Evolutionary conservation across 2,329 filamentous ascomycete genomes (phyloP), one percentile per base, ranked within the genome.

Genomic region (Blastomyces silverae): DNA sequence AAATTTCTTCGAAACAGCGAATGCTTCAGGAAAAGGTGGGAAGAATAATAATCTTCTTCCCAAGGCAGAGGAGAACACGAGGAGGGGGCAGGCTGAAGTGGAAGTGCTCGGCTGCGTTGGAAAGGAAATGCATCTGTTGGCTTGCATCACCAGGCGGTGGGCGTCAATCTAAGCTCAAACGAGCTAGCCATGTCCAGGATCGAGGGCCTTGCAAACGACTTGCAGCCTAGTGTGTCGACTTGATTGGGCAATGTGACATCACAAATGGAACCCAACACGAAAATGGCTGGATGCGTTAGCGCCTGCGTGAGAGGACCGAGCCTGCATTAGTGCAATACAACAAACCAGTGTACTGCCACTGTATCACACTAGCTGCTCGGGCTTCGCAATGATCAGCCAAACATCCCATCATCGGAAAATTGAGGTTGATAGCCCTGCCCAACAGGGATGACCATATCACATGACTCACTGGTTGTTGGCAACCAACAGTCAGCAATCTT

Each of bases 381-480:
- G 42, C 56, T 22, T 58, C 37, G n/a, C 37, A 15, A 42, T 58
- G 15, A 22, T 58, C n/a, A 50, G 46, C 46, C 46, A 50, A 50
- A 22, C 46, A 50, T 50, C 46, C 46, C 15, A 20, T 46, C 17
- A 46, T 3, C 15, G 44, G n/a, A 22, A 50, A 22, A 20, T 57
- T 39, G n/a, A 5, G 25, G 7, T 37, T 37, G 34, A 39, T 17
- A 25, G 39, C 20, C 8, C 17, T 10, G 37, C 3, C 37, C 13
- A 44, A 20, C 20, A 7, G 22, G 22, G 11, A 25, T 15, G 20
- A 28, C 5, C 7, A 39, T 44, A 42, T 59, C 56, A 59, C 56
- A 25, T 59, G 56, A 59, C 56, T 59, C 37, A 59, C n/a, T 2
- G 20, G 28, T 37, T 5, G 3, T 17, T 42, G 8, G 22, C 25